These are phyloP conservation scores for Nepenthes mirabilis DNA, from an alignment of 148 eudicot species.

Conservation along the genomic window DNA sequence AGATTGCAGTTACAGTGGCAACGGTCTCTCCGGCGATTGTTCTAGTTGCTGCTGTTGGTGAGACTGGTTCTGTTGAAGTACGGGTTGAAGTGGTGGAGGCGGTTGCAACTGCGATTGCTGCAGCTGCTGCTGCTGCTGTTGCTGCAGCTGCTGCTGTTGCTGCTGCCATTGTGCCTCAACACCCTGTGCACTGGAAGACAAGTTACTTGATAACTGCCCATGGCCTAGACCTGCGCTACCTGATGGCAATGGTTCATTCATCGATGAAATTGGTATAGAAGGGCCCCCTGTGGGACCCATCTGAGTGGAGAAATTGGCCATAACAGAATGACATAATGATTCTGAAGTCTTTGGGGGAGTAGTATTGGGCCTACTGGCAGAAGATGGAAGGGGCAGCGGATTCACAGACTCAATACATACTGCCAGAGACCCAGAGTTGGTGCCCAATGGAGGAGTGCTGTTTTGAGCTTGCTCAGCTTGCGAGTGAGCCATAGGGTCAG, in stretches of 20 bases:
- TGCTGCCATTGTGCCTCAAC: conserved; percentile 32
- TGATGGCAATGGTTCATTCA: conserved; percentile 27
- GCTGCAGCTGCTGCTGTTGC: conserved; percentile 26
- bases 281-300: conserved; percentile 23
- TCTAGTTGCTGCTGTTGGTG: conserved; percentile 25
- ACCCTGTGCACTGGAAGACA: conserved; percentile 21
- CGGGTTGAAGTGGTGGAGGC: conserved; percentile 14
- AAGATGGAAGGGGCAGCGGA: conserved; percentile 16
- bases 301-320: conserved; percentile 19
- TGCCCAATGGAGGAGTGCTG: conserved; percentile 18
- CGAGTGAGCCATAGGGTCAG: conserved; percentile 28
- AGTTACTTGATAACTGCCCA: conserved; percentile 23
- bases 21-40: conserved; percentile 16
- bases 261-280: conserved; percentile 19
- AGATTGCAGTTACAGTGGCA: conserved; percentile 17
- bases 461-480: conserved; percentile 28
- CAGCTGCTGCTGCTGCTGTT: conserved; percentile 26
- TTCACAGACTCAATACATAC: conserved; percentile 15
- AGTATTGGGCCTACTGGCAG: conserved; percentile 13
- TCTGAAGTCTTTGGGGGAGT: conserved; percentile 29
- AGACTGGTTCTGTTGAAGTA: conserved; percentile 17
- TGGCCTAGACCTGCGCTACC: conserved; percentile 27
- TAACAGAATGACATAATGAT: conserved; percentile 17
- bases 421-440: conserved; percentile 14
- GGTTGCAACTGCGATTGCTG: conserved; percentile 25